Evolutionary conservation across 176 grass and related monocot genomes (phyloP).

Genomic region (Chloris gayana): DNA sequence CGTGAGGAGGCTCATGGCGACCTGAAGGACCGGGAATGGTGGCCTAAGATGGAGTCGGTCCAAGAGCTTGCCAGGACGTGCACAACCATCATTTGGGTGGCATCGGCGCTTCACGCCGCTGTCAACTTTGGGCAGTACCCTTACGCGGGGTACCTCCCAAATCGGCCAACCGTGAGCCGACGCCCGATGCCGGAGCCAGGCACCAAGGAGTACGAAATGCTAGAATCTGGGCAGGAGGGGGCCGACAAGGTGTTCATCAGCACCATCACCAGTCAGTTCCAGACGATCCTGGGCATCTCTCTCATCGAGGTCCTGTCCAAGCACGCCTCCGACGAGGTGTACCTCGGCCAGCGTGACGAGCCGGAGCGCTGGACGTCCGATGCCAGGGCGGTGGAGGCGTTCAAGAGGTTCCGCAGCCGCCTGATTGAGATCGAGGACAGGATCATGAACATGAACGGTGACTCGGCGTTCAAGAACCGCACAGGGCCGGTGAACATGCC

Average conservation of each 20-base stretch:
- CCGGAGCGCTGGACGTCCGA: slow-evolving; percentile 72
- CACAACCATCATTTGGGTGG: slow-evolving; percentile 79
- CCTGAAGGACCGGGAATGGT: slow-evolving; percentile 66
- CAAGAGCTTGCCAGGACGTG: slow-evolving; percentile 63
- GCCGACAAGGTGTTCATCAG: slow-evolving; percentile 62
- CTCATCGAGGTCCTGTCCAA: slow-evolving; percentile 78
- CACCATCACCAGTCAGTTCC: slow-evolving; percentile 79
- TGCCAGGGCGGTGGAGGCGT: slow-evolving; percentile 54
- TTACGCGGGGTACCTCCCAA: slow-evolving; percentile 74
- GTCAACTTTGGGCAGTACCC: slow-evolving; percentile 88
- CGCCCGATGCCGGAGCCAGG: slow-evolving; percentile 51
- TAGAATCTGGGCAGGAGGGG: slow-evolving; percentile 41
- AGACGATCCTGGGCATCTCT: slow-evolving; percentile 66
- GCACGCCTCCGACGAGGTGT: slow-evolving; percentile 80
- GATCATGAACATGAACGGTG: slow-evolving; percentile 49
- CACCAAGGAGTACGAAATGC: slow-evolving; percentile 32
- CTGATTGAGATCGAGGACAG: slow-evolving; percentile 55
- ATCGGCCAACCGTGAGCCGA: slow-evolving; percentile 73
- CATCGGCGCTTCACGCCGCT: slow-evolving; percentile 76
- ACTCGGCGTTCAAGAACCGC: slow-evolving; percentile 59
- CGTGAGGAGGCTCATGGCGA: slow-evolving; percentile 78
- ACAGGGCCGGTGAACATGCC: slow-evolving; percentile 65
- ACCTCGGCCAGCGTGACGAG: slow-evolving; percentile 76
- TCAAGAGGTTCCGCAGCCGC: slow-evolving; percentile 47
- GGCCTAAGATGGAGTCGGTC: slow-evolving; percentile 69